Conservation (phyloP, 1,284 basidiomycete species). For the Pseudozyma pruni region DNA sequence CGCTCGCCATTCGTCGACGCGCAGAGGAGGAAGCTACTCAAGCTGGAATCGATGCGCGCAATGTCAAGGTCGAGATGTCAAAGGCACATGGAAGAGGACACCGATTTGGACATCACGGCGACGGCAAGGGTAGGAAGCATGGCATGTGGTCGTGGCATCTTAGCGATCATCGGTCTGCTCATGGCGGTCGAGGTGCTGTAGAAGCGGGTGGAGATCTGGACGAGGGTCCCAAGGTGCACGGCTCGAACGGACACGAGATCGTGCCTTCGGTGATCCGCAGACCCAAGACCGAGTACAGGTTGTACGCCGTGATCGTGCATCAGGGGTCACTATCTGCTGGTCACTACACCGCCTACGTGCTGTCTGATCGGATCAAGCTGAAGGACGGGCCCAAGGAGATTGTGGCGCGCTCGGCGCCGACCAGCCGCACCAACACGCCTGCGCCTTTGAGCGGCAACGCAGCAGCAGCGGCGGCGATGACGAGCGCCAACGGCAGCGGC, state of each 20-base stretch:
- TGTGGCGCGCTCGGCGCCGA: conserved; percentile 44
- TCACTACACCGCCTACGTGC: conserved; percentile 62
- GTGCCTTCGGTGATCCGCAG: conserved; percentile 32
- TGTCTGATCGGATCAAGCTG: conserved; percentile 52
- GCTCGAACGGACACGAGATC: conserved; percentile 27
- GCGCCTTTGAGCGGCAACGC: conserved; percentile 12
- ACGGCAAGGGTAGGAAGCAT: conserved; percentile 32
- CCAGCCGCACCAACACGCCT: conserved; percentile 38
- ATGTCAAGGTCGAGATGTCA: conserved; percentile 38
- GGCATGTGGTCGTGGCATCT: conserved; percentile 49
- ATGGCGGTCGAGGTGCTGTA: neutral
- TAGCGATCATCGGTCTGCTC: conserved; percentile 14
- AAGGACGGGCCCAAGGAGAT: conserved; percentile 34
- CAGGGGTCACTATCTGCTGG: conserved; percentile 57
- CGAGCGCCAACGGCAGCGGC: neutral
- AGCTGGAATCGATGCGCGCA: conserved; percentile 69
- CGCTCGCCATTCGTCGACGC: conserved; percentile 53
- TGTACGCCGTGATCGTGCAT: conserved; percentile 83
- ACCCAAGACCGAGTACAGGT: conserved; percentile 58
- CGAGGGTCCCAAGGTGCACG: conserved; percentile 38
- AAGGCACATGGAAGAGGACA: conserved; percentile 10
- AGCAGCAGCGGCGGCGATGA: neutral
- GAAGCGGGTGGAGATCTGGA: conserved; percentile 25
- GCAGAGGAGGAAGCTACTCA: conserved; percentile 60
- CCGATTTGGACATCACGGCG: conserved; percentile 3